Conservation (phyloP, 176 grass and related monocot species). For the Stipa capillata region DNA sequence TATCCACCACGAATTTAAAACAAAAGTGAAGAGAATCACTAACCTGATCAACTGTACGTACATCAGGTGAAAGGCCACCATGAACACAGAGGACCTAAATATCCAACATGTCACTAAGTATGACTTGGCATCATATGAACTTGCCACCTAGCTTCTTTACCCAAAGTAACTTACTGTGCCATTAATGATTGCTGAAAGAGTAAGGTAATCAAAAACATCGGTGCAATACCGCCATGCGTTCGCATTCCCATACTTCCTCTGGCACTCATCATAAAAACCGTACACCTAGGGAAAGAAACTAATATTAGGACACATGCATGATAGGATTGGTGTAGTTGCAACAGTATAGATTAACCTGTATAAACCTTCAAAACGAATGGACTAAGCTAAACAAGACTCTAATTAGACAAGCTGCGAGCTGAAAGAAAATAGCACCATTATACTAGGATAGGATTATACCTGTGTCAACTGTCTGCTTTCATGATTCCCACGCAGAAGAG, state of each 20-base stretch:
- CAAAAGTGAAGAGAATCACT: background rate
- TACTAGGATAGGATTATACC: slow-evolving; percentile 34
- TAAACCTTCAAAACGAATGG: background rate
- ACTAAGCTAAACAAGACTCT: background rate
- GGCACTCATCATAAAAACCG: slow-evolving; percentile 99
- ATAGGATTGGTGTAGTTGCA: background rate
- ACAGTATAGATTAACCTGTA: background rate
- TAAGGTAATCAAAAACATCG: slow-evolving; percentile 99
- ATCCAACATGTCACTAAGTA: slow-evolving; percentile 19
- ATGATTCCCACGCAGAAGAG: slow-evolving; percentile 96
- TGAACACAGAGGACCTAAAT: slow-evolving; percentile 96
- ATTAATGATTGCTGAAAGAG: slow-evolving; percentile 95
- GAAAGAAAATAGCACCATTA: background rate
- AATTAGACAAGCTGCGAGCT: background rate
- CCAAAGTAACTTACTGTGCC: slow-evolving; percentile 57
- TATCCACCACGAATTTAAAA: background rate
- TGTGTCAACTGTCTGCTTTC: slow-evolving; percentile 98
- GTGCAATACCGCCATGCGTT: slow-evolving; percentile 99
- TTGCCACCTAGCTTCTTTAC: background rate
- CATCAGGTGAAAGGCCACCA: slow-evolving; percentile 93
- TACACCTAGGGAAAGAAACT: slow-evolving; percentile 54
- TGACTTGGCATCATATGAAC: background rate
- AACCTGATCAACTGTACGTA: slow-evolving; percentile 96
- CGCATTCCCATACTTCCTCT: slow-evolving; percentile 98
- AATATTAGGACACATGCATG: background rate